A percentile compares a stretch with the other conserved stretches of the same genome.
Evolutionary conservation across 495 filamentous ascomycete genomes (phyloP).

Genomic region (Neurospora sp.): DNA sequence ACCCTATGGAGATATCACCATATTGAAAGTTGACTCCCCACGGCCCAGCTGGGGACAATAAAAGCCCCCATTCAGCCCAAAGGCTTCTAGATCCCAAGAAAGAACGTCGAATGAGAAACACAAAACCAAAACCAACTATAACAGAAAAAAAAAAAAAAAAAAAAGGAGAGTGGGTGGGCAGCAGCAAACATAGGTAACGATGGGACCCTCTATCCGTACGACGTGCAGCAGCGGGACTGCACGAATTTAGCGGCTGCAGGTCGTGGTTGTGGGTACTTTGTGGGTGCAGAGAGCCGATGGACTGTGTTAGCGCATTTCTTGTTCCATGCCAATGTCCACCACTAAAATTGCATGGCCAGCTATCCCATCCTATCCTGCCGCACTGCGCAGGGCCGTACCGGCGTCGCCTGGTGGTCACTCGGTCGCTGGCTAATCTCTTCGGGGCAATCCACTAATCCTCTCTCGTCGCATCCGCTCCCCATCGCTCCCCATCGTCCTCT

Average conservation of each 20-base stretch:
- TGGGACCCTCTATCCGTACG: neutral
- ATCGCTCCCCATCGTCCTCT: conserved; percentile 21
- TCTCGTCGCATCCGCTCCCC: conserved; percentile 18
- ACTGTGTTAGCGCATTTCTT: conserved; percentile 11
- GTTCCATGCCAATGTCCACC: neutral
- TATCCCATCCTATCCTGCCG: conserved; percentile 11
- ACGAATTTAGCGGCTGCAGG: conserved; percentile 11
- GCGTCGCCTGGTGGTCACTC: conserved; percentile 6
- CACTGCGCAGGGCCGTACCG: conserved; percentile 1
- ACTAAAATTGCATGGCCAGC: neutral
- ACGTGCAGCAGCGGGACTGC: conserved; percentile 15
- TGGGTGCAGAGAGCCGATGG: conserved; percentile 8
- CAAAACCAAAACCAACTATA: neutral
- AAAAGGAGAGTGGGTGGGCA: conserved; percentile 1
- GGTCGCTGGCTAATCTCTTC: conserved; percentile 28
- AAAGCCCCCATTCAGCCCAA: neutral
- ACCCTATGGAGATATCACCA: neutral
- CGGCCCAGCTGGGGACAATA: neutral
- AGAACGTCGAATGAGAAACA: neutral
- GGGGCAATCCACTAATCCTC: conserved; percentile 22
- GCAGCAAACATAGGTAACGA: neutral
- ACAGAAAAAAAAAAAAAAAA: neutral
- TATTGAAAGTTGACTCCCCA: neutral
- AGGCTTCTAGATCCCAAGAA: neutral
- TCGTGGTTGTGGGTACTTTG: conserved; percentile 7